Evolutionary conservation across 306 rosid species (phyloP).

Genomic region (Dalbergia cultrata): DNA sequence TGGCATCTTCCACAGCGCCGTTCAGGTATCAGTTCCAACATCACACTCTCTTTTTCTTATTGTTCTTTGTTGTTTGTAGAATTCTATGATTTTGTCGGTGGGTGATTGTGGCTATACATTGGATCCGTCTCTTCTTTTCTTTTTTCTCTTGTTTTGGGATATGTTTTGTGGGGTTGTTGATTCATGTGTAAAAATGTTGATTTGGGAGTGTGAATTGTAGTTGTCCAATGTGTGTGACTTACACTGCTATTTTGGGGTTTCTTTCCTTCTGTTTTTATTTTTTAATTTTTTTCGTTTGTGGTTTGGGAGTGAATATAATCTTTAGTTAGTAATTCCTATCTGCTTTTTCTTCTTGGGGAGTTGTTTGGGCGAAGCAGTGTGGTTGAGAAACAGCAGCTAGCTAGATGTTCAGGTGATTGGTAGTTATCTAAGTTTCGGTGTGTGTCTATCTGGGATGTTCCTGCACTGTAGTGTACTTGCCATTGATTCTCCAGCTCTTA

Average conservation of each 20-base stretch:
- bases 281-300: not conserved
- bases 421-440: not conserved
- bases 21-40: conserved; percentile 65
- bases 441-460: not conserved
- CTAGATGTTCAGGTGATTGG: conserved; percentile 15
- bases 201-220: not conserved
- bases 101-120: conserved; percentile 33
- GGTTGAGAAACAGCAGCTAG: conserved; percentile 9
- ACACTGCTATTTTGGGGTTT: not conserved
- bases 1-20: conserved; percentile 98
- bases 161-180: not conserved
- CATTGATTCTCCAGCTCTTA: not conserved
- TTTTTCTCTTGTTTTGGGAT: not conserved
- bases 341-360: not conserved
- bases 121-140: conserved; percentile 46
- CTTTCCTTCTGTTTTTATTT: not conserved
- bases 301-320: conserved; percentile 6
- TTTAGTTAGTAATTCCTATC: not conserved
- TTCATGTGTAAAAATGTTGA: not conserved
- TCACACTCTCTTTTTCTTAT: conserved; percentile 5
- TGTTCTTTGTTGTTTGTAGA: not conserved
- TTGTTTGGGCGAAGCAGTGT: not conserved
- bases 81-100: conserved; percentile 26
- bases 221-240: conserved; percentile 25
- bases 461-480: not conserved